phyloP scores from a whole-genome alignment of 1,284 basidiomycete species.

The Singerocomus rubriflavus region DNA sequence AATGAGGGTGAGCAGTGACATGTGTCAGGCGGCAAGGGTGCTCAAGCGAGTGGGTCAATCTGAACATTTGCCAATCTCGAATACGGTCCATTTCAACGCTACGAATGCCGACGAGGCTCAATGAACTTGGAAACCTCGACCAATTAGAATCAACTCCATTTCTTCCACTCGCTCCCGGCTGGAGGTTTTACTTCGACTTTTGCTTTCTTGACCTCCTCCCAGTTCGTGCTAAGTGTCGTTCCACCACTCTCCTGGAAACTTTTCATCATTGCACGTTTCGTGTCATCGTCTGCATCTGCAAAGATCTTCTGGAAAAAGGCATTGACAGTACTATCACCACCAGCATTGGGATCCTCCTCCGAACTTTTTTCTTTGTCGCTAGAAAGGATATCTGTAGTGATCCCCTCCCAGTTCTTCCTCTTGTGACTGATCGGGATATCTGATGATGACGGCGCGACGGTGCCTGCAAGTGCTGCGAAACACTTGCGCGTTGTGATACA shows the following conservation, averaged over 20 bases:
- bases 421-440: slow-evolving; percentile 37
- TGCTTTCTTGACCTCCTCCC: slow-evolving; percentile 78
- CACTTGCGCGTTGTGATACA: not conserved
- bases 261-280: slow-evolving; percentile 92
- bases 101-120: too few species aligned
- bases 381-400: slow-evolving; percentile 65
- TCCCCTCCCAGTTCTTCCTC: slow-evolving; percentile 80
- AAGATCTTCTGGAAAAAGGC: slow-evolving; percentile 84
- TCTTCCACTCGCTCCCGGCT: slow-evolving; percentile 76
- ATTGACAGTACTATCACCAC: slow-evolving; percentile 76
- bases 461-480: slow-evolving; percentile 27
- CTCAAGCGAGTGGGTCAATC: too few species aligned
- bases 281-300: slow-evolving; percentile 83
- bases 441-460: slow-evolving; percentile 35
- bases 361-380: slow-evolving; percentile 59
- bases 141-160: slow-evolving; percentile 50
- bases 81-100: too few species aligned
- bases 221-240: slow-evolving; percentile 91
- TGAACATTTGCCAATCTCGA: too few species aligned
- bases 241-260: slow-evolving; percentile 90
- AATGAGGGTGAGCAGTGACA: slow-evolving; percentile 79
- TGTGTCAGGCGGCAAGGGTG: slow-evolving; percentile 9
- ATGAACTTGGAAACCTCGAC: too few species aligned
- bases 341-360: slow-evolving; percentile 78
- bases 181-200: slow-evolving; percentile 77